Evolutionary conservation across 1,139 yeast species (phyloP).

Genomic region (Meyerozyma sp.): DNA sequence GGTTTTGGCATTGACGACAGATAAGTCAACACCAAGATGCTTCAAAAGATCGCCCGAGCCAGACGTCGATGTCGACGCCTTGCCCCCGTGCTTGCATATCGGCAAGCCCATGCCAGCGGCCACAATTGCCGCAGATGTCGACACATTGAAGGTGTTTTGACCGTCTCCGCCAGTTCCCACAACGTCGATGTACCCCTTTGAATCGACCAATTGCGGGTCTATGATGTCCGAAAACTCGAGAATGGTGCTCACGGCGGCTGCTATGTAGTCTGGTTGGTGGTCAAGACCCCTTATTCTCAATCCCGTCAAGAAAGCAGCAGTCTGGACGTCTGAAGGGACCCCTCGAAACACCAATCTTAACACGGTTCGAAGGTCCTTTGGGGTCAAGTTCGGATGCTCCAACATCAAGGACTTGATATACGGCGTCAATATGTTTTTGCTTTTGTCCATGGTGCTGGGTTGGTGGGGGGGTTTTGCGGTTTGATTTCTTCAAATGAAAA

Average conservation of each 20-base stretch:
- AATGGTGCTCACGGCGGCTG: slow-evolving; percentile 76
- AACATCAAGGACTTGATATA: slow-evolving; percentile 57
- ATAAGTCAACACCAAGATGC: slow-evolving; percentile 70
- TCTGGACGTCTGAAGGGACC: slow-evolving; percentile 61
- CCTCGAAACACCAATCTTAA: slow-evolving; percentile 57
- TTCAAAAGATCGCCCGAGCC: slow-evolving; percentile 89
- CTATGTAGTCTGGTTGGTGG: slow-evolving; percentile 72
- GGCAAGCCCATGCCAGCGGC: slow-evolving; percentile 86
- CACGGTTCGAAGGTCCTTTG: slow-evolving; percentile 57
- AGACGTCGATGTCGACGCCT: slow-evolving; percentile 87
- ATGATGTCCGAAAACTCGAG: slow-evolving; percentile 57
- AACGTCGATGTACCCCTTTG: slow-evolving; percentile 68
- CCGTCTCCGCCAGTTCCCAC: slow-evolving; percentile 99
- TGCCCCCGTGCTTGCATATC: slow-evolving; percentile 92
- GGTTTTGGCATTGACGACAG: slow-evolving; percentile 58
- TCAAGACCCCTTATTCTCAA: slow-evolving; percentile 74
- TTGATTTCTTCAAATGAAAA: neutral
- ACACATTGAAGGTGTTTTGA: slow-evolving; percentile 91
- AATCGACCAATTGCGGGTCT: slow-evolving; percentile 33
- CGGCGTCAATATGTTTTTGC: slow-evolving; percentile 45
- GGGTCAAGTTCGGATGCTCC: slow-evolving; percentile 55
- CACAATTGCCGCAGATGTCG: slow-evolving; percentile 90
- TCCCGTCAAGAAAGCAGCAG: slow-evolving; percentile 75
- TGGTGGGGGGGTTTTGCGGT: neutral
- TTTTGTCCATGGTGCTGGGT: slow-evolving; percentile 3